These are phyloP conservation scores for Elsinoe fawcettii DNA, from an alignment of 2,329 filamentous ascomycete species.

Conservation along the genomic window DNA sequence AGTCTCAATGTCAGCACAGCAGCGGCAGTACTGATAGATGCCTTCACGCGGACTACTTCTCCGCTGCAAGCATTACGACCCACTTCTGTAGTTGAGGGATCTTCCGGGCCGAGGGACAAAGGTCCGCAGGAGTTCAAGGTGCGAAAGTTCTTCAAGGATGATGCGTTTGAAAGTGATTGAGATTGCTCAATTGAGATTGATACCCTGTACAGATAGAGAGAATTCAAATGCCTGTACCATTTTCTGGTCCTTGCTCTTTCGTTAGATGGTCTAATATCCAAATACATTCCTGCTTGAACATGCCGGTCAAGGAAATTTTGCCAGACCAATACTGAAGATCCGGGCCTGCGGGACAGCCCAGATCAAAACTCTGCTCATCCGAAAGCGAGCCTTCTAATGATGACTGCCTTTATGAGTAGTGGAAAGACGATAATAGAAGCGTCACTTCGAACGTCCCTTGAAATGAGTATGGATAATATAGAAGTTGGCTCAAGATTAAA, in stretches of 20 bases:
- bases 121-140: not conserved
- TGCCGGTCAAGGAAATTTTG: no score
- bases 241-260: no score
- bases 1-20: slow-evolving; percentile 93
- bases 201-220: not conserved
- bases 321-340: no score
- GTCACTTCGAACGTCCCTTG: no score
- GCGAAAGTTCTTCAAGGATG: not conserved
- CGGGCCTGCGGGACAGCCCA: no score
- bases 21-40: slow-evolving; percentile 63
- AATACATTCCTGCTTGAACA: no score
- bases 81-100: not conserved
- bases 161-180: not conserved
- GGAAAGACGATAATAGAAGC: no score
- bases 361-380: no score
- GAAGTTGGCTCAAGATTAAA: not conserved
- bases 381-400: no score
- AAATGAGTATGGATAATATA: no score
- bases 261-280: no score
- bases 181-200: not conserved
- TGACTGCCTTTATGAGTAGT: no score
- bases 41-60: slow-evolving; percentile 45
- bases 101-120: not conserved
- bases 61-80: not conserved
- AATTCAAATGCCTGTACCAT: not conserved